Conservation (phyloP, 495 filamentous ascomycete species). For the Podospora comata region DNA sequence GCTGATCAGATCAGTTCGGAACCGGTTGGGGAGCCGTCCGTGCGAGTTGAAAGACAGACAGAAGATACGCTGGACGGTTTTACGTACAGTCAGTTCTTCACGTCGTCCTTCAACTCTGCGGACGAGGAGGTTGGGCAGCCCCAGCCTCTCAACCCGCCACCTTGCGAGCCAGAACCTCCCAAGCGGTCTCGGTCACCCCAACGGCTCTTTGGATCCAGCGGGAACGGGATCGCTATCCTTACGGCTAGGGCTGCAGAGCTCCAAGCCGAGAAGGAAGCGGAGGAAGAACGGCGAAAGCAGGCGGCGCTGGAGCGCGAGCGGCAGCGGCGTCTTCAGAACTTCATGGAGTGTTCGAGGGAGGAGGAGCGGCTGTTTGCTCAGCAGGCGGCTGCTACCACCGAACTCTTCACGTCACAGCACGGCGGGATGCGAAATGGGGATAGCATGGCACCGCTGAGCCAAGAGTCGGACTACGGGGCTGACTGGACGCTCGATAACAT, state of each 20-base stretch:
- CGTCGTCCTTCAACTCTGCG: not conserved
- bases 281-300: not conserved
- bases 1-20: not conserved
- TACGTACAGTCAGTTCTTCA: not conserved
- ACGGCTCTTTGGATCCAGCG: slow-evolving; percentile 20
- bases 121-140: not conserved
- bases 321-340: not conserved
- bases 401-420: not conserved
- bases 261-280: not conserved
- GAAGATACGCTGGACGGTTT: not conserved
- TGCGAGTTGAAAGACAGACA: not conserved
- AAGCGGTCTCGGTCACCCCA: not conserved
- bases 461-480: not conserved
- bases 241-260: not conserved
- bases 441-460: not conserved
- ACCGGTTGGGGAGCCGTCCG: not conserved
- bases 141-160: not conserved
- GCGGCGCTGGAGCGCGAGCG: not conserved
- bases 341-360: slow-evolving; percentile 12
- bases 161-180: not conserved
- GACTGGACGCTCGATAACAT: not conserved
- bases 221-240: slow-evolving; percentile 12
- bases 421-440: not conserved
- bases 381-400: not conserved
- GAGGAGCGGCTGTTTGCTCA: slow-evolving; percentile 11